phyloP scores from a whole-genome alignment of 2,329 filamentous ascomycete species.

The Phialophora expanda region DNA sequence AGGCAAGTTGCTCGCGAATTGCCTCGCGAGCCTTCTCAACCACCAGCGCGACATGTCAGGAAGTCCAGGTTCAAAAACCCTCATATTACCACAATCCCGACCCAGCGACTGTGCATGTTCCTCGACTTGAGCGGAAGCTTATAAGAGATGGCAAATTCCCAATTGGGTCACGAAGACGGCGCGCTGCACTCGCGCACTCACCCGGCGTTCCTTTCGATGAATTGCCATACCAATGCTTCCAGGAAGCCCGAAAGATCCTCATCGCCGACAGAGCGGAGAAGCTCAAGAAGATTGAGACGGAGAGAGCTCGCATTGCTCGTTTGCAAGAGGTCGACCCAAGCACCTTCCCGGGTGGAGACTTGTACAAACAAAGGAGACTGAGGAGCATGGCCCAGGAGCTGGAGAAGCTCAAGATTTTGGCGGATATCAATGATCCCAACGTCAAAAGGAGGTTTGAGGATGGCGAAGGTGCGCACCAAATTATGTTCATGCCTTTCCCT shows the following conservation, averaged over 20 bases:
- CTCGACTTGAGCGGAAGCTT: slow-evolving; percentile 69
- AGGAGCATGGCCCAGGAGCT: slow-evolving; percentile 72
- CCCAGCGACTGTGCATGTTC: slow-evolving; percentile 70
- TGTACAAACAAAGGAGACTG: slow-evolving; percentile 69
- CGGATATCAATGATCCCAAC: slow-evolving; percentile 91
- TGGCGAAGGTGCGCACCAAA: slow-evolving; percentile 69
- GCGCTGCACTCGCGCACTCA: slow-evolving; percentile 70
- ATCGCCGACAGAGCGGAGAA: slow-evolving; percentile 81
- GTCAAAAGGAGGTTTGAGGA: slow-evolving; percentile 96
- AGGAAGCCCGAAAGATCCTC: slow-evolving; percentile 87
- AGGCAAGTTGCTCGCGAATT: slow-evolving; percentile 9
- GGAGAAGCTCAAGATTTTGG: slow-evolving; percentile 81
- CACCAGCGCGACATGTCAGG: slow-evolving; percentile 23
- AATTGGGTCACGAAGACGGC: slow-evolving; percentile 82
- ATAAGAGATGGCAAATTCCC: slow-evolving; percentile 71
- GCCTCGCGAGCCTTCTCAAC: slow-evolving; percentile 28
- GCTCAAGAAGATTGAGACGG: slow-evolving; percentile 70
- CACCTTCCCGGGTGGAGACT: slow-evolving; percentile 65
- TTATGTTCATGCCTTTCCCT: not conserved
- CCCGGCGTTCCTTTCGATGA: slow-evolving; percentile 83
- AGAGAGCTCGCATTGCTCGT: slow-evolving; percentile 70
- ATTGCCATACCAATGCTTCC: slow-evolving; percentile 96
- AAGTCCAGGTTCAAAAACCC: slow-evolving; percentile 48
- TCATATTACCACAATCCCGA: slow-evolving; percentile 56
- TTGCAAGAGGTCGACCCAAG: slow-evolving; percentile 65